Base-by-base conservation (phyloP, 176 grass and related monocot genomes). In the Zoysia japonica region DNA sequence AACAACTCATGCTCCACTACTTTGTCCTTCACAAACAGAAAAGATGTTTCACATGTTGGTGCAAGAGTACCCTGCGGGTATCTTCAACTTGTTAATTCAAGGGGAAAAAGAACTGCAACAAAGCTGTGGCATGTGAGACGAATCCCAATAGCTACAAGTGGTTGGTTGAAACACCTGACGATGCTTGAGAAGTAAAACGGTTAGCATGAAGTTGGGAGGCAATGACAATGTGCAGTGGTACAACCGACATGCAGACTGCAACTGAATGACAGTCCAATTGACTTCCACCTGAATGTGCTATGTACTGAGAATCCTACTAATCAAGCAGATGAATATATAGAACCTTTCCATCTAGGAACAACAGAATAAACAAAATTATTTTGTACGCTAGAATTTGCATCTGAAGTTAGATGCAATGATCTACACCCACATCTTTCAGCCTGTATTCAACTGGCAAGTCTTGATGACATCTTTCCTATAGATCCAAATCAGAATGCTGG, bases 1-100 rank as follows among this genome's bases (percentile, higher is more conserved):
- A 74, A 62, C 64, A 87, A 78, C 74, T 66, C 48, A n/a, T 65
- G 67, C 79, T 77, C 85, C 67, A 82, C 66, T 50, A 2, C 59
- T 38, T 36, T 64, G 57, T 65, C 72, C 65, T 63, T 86, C 7
- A 15, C 41, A 17, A 82, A 82, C 42, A 5, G 41, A 63, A 87
- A 81, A 37, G 65, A 54, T 70, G 65, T 69, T 39, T 77, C 47
- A 52, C 28, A 28, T 71, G 66, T 15, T 43, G 40, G 65, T 47
- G 40, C 68, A 72, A 79, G 60, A 7, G 65, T 40, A 48, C 2
- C n/a, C 37, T 57, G 51, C 47, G 47, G 28, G 61, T 61, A 61
- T 13, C 44, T 80, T 43, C 19, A 68, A 69, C 2, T 69, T 79
- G 68, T 45, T 11, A 15, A 17, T 3, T 20, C 19, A 44, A 14